A percentile compares a stretch with the other conserved stretches of the same genome.
Evolutionary conservation across 441 rosid genomes (phyloP).

Genomic region (Hypseocharis bilobata): DNA sequence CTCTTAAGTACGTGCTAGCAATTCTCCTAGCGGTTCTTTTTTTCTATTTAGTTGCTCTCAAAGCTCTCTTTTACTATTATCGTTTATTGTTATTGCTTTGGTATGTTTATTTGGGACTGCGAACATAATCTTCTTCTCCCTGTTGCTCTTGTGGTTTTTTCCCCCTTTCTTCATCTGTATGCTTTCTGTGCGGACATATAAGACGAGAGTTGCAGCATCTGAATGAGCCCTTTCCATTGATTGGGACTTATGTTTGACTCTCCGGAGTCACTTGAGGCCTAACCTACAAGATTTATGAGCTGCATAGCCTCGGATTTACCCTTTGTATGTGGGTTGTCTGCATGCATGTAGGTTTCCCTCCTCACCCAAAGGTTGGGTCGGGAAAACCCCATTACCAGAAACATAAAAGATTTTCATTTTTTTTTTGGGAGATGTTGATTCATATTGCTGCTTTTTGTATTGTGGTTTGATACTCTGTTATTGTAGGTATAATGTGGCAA

Average conservation of each 20-base stretch:
- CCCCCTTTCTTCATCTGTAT: background rate
- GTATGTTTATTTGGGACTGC: background rate
- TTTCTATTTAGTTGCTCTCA: background rate
- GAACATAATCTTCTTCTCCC: background rate
- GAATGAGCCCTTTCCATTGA: background rate
- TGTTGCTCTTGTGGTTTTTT: background rate
- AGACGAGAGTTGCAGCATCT: background rate
- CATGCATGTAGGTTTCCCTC: background rate
- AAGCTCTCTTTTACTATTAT: background rate
- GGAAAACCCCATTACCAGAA: background rate
- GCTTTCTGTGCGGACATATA: background rate
- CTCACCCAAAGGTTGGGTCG: background rate
- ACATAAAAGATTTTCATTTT: background rate
- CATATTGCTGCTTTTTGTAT: background rate
- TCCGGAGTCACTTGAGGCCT: background rate
- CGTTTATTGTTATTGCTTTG: background rate
- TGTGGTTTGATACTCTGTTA: slow-evolving; percentile 2
- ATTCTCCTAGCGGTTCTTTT: background rate
- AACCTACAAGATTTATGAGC: background rate
- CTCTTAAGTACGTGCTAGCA: slow-evolving; percentile 45
- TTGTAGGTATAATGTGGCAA: slow-evolving; percentile 77
- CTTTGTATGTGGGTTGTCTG: background rate
- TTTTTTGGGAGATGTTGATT: background rate
- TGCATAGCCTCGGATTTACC: background rate
- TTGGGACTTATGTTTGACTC: background rate